Evolutionary conservation across 768 basidiomycete genomes (phyloP).

Genomic region (Suillus lakei): DNA sequence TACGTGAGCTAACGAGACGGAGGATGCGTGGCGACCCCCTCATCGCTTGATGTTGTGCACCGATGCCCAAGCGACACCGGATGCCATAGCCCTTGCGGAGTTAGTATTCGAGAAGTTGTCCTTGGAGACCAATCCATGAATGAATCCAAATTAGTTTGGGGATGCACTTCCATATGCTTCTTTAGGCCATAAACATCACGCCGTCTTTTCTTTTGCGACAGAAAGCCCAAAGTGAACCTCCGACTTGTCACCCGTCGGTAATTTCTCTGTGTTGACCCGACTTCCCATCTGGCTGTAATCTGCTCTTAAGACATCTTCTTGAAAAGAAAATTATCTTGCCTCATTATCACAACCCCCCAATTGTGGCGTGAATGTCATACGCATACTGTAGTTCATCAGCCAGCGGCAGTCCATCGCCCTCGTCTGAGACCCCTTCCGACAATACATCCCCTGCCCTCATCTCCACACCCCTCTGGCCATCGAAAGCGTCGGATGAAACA

Average conservation of each 20-base stretch:
- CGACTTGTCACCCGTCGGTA: slow-evolving; percentile 32
- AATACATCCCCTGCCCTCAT: slow-evolving; percentile 52
- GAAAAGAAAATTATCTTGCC: slow-evolving; percentile 25
- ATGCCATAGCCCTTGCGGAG: slow-evolving; percentile 35
- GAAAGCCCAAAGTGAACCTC: slow-evolving; percentile 33
- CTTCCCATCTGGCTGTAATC: slow-evolving; percentile 24
- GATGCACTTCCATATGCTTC: slow-evolving; percentile 23
- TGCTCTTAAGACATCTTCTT: slow-evolving; percentile 33
- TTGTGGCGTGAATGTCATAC: slow-evolving; percentile 48
- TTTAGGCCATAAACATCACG: slow-evolving; percentile 31
- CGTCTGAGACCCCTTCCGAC: slow-evolving; percentile 47
- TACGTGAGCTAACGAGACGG: slow-evolving; percentile 17
- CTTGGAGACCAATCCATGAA: slow-evolving; percentile 25
- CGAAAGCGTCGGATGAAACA: slow-evolving; percentile 40
- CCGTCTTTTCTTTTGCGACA: slow-evolving; percentile 31
- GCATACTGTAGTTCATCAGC: slow-evolving; percentile 49
- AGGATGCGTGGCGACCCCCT: slow-evolving; percentile 17
- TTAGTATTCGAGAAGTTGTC: slow-evolving; percentile 37
- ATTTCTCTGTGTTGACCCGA: slow-evolving; percentile 33
- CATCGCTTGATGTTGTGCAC: slow-evolving; percentile 32
- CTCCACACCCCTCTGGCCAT: slow-evolving; percentile 39
- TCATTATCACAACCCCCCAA: slow-evolving; percentile 21
- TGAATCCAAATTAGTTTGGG: slow-evolving; percentile 1
- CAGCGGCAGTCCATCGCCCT: slow-evolving; percentile 53
- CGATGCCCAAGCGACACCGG: slow-evolving; percentile 26